A percentile compares a stretch with the other conserved stretches of the same genome.
phyloP scores from a whole-genome alignment of 2,329 filamentous ascomycete species.

The Xylaria sp. region DNA sequence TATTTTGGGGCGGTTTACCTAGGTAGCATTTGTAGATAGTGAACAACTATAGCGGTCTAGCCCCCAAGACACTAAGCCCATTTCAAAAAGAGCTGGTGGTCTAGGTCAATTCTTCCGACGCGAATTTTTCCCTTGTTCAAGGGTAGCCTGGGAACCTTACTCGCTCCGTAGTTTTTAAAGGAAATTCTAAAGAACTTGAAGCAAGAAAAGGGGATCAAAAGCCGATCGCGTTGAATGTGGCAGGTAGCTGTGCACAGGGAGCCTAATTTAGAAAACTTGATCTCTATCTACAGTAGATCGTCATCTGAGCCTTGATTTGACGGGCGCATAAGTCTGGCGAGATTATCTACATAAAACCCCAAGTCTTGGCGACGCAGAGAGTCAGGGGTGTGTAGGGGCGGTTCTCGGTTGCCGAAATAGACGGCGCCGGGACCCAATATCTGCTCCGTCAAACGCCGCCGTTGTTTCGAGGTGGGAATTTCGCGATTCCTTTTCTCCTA shows the following conservation, averaged over 20 bases:
- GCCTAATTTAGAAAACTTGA: background rate
- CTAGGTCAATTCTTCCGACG: conserved; percentile 11
- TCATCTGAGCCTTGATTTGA: background rate
- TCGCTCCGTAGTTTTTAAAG: background rate
- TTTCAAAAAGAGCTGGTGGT: background rate
- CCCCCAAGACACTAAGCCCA: conserved; percentile 3
- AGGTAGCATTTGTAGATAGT: background rate
- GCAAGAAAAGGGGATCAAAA: background rate
- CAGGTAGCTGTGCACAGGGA: background rate
- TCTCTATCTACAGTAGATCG: background rate
- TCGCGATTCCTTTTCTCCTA: conserved; percentile 7
- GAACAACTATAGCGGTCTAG: background rate
- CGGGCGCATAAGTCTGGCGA: background rate
- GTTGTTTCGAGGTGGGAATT: background rate
- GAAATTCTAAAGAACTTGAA: background rate
- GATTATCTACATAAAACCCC: background rate
- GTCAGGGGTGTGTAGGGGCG: conserved; percentile 3
- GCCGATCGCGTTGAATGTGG: background rate
- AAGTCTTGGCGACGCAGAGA: conserved; percentile 18
- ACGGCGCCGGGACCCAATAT: conserved; percentile 6
- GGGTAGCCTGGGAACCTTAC: background rate
- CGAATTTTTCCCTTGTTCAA: background rate
- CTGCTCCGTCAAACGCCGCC: background rate
- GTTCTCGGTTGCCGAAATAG: conserved; percentile 17
- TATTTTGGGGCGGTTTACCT: background rate